Base-by-base conservation (phyloP, 352 stramenopile genomes). In the Phytophthora litchii region DNA sequence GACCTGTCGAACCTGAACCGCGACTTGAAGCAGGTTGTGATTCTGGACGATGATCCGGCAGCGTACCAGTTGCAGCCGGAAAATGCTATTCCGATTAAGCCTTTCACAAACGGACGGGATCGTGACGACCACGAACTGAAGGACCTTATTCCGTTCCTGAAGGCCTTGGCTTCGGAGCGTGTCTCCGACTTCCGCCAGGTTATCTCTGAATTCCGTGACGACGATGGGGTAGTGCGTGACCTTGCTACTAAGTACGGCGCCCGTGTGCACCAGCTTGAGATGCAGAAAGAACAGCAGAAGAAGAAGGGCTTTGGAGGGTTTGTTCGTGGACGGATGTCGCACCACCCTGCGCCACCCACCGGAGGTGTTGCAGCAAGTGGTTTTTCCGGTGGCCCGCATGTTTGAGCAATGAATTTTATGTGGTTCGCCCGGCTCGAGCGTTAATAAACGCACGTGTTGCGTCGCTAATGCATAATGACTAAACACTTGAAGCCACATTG, bases 241-340 rank as follows among this genome's bases (percentile, higher is more conserved):
- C 58, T 95, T 27, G 78, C 84, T 14, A 47, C 80, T 34, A 91
- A 92, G 54, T 95, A 93, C 58, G 64, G 65, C n/a, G 79, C 85
- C 16, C 83, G 86, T 37, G 76, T 95, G 68, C 80, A 80, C 31
- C 76, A 83, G 37, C 64, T 94, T 38, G 86, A 95, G 69, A 81
- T 89, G 70, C 77, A 91, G 56, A 89, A 94, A 62, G 64, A 89
- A 41, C 79, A 94, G 51, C 62, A 90, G 37, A 86, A 88, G 69
- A 83, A 91, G 44, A 91, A 91, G 57, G 86, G 86, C 21, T 83
- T 95, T 36, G 84, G 86, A 7, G 86, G 86, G 36, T 95, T 95
- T 64, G 76, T 92, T 48, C 83, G 84, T 37, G 84, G 84, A 14
- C 78, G 86, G 17, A 61, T 93, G 66, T 78, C 83, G 34, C 72